These are phyloP conservation scores for Phytopythium mirpurense DNA, from an alignment of 352 stramenopile species.

Conservation along the genomic window DNA sequence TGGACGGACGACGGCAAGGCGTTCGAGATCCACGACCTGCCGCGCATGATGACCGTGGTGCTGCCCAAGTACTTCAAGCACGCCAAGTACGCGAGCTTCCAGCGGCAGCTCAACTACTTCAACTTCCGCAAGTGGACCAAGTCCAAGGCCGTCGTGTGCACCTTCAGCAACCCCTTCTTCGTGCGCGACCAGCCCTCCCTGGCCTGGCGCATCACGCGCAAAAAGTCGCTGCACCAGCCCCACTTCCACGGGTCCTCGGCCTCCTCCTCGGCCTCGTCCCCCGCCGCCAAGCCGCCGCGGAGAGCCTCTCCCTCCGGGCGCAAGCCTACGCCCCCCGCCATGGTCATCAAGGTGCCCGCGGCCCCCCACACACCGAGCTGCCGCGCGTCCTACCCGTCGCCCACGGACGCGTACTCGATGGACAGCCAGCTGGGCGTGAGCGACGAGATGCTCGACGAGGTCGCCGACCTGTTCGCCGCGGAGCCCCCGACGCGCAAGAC, in stretches of 20 bases:
- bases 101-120: slow-evolving; percentile 94
- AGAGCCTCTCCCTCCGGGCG: not conserved
- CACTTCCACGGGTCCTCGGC: not conserved
- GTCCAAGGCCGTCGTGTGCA: slow-evolving; percentile 68
- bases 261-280: not conserved
- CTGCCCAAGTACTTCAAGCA: slow-evolving; percentile 96
- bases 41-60: slow-evolving; percentile 66
- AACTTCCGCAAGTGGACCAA: slow-evolving; percentile 90
- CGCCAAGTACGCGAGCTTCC: slow-evolving; percentile 91
- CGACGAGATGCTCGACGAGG: slow-evolving; percentile 20
- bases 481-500: not conserved
- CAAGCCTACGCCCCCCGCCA: slow-evolving; percentile 9
- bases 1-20: slow-evolving; percentile 48
- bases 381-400: slow-evolving; percentile 25
- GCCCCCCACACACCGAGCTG: slow-evolving; percentile 2
- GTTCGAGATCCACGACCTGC: slow-evolving; percentile 75
- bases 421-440: slow-evolving; percentile 15
- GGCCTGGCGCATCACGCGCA: slow-evolving; percentile 58
- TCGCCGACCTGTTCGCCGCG: slow-evolving; percentile 16
- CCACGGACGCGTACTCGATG: slow-evolving; percentile 28
- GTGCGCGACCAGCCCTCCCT: slow-evolving; percentile 50
- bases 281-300: not conserved
- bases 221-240: slow-evolving; percentile 32
- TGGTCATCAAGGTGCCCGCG: slow-evolving; percentile 36
- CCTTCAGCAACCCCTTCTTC: slow-evolving; percentile 67